Conservation (phyloP, 768 basidiomycete species). For the Leucogyrophana mollusca region DNA sequence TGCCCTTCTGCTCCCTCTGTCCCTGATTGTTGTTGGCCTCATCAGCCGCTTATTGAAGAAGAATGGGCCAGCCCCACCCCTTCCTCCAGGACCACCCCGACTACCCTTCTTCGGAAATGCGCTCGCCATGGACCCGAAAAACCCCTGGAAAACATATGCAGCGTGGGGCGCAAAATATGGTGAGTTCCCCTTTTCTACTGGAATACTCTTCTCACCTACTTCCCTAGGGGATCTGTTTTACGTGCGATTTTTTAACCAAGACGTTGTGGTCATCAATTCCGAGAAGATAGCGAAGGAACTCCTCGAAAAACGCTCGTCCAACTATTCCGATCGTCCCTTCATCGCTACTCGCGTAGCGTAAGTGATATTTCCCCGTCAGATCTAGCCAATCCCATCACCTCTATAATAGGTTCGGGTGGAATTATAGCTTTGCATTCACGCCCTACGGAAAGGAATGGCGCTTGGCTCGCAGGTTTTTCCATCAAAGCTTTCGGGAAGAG, state of each 20-base stretch:
- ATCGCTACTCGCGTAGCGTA: slow-evolving; percentile 2
- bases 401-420: background rate
- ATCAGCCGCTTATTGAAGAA: background rate
- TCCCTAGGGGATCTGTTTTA: slow-evolving; percentile 23
- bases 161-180: slow-evolving; percentile 26
- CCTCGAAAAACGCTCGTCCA: slow-evolving; percentile 36
- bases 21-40: background rate
- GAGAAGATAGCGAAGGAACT: slow-evolving; percentile 29
- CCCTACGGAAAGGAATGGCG: no score
- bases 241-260: slow-evolving; percentile 26
- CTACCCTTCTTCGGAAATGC: slow-evolving; percentile 28
- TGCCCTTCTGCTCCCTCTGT: background rate
- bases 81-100: slow-evolving; percentile 30
- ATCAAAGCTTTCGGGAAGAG: background rate
- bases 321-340: slow-evolving; percentile 30
- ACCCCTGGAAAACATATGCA: slow-evolving; percentile 33
- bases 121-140: slow-evolving; percentile 19
- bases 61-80: no score
- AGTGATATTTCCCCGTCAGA: background rate
- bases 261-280: slow-evolving; percentile 34
- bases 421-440: background rate
- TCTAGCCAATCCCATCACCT: background rate
- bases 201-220: no score
- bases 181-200: slow-evolving; percentile 8
- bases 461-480: background rate